Base-by-base conservation (phyloP, 164 flowering plant genomes). In the Tinospora cordifolia region DNA sequence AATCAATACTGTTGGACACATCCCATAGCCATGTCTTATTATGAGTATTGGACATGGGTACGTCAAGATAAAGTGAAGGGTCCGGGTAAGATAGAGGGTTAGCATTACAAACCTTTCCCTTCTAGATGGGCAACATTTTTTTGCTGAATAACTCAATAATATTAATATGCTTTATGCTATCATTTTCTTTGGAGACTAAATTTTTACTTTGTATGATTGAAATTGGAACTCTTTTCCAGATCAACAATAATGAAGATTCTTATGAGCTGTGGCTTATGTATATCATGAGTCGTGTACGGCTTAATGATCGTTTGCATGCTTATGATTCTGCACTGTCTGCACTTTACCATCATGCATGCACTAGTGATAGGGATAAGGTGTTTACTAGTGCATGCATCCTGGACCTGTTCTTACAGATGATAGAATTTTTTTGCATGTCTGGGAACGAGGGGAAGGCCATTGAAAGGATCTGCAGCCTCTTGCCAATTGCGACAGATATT, bases 241-340 rank as follows among this genome's bases (percentile, higher is more conserved):
- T 93, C 72, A 81, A 84, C 74, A 77, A 81, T 59, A 83, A 79
- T 74, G 81, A 78, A 67, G 73, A 75, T 74, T 90, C 92, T 47
- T 93, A 90, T 78, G 93, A 83, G 83, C 86, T 90, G 26, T 91
- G 97, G 97, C 89, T 89, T 63, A 75, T 89, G 83, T 93, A 83
- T 83, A 84, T 93, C 81, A 91, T 89, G 79, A 89, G 89, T 74
- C 90, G 95, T 21, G 26, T 65, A 41, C 80, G 81, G 39, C 81
- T 85, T 41, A 79, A 80, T 63, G 87, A 84, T 71, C 84, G 84
- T 51, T 74, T 90, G 74, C 76, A 59, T 72, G 91, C 93, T 59
- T 93, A 88, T 78, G 85, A 86, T 51, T 70, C 74, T 68, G 95
- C 97, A 59, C 76, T 89, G 60, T 74, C 79, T 8, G 83, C 85